Evolutionary conservation across 164 flowering plant genomes (phyloP).

Genomic region (Protea cynaroides): DNA sequence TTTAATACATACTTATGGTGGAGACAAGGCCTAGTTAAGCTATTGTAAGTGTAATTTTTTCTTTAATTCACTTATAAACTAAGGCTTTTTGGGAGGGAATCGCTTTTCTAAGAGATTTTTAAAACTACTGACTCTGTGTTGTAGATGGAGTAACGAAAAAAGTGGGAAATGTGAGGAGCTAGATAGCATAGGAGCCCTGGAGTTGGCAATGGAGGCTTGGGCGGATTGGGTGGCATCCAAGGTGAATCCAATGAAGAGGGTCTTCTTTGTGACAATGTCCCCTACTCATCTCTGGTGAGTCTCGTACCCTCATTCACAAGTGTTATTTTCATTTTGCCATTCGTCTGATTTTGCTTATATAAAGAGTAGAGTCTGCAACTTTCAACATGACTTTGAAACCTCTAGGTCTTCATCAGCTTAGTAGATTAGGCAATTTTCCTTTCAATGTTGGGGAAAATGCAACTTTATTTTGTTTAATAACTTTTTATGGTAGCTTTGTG

Average conservation of each 20-base stretch:
- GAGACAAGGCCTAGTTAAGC: conserved; percentile 92
- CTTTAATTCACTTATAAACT: not conserved
- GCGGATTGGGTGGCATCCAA: conserved; percentile 75
- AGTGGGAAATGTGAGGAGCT: conserved; percentile 72
- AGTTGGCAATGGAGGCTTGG: conserved; percentile 85
- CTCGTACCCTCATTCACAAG: not conserved
- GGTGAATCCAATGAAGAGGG: conserved; percentile 49
- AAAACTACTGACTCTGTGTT: conserved; percentile 10
- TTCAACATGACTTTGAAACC: not conserved
- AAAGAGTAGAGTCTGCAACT: not conserved
- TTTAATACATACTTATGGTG: conserved; percentile 97
- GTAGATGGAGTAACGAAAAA: conserved; percentile 75
- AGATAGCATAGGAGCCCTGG: conserved; percentile 76
- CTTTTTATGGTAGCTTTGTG: not conserved
- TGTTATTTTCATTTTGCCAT: not conserved
- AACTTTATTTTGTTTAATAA: too few relatives aligned
- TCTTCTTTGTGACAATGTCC: conserved; percentile 93
- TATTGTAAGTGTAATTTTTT: conserved; percentile 45
- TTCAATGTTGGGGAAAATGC: too few relatives aligned
- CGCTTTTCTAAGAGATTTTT: not conserved
- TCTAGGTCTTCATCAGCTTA: not conserved
- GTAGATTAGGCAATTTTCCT: not conserved
- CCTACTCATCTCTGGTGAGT: conserved; percentile 86
- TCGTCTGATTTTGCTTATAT: not conserved
- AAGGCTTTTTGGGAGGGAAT: not conserved